Percentiles rank a stretch among this genome's conserved stretches.
Conservation (phyloP, 768 basidiomycete genomes). For the Mrakia hoshinonis region DNA sequence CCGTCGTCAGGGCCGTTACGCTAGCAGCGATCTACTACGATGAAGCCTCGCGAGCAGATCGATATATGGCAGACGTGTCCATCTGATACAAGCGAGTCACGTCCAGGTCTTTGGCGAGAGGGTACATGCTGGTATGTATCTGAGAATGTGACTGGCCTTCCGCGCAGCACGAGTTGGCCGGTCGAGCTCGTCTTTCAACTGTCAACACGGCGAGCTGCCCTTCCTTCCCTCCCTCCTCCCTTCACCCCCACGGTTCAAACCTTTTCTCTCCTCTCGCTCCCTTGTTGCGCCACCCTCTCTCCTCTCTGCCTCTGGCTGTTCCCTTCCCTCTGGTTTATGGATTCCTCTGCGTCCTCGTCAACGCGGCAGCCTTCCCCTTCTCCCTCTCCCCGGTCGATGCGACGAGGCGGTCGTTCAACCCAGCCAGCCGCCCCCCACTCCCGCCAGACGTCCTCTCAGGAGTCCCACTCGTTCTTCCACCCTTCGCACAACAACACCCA, state of each 20-base stretch:
- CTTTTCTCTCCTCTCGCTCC: background rate
- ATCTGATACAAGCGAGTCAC: too few relatives aligned
- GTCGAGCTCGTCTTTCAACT: too few relatives aligned
- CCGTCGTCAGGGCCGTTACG: too few relatives aligned
- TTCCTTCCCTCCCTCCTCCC: background rate
- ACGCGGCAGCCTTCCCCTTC: constrained; percentile 25
- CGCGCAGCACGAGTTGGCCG: too few relatives aligned
- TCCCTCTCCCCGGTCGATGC: constrained; percentile 28
- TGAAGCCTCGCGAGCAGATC: too few relatives aligned
- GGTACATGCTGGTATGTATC: too few relatives aligned
- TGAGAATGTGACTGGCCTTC: too few relatives aligned
- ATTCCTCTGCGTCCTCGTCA: constrained; percentile 23
- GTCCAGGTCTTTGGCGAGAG: too few relatives aligned
- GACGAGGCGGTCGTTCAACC: constrained; percentile 5
- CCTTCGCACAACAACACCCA: background rate
- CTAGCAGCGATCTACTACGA: too few relatives aligned
- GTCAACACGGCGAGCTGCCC: background rate
- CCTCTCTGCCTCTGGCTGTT: too few relatives aligned
- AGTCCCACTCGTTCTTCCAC: constrained; percentile 11
- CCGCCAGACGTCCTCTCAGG: background rate
- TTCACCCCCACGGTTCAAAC: background rate
- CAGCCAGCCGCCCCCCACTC: constrained; percentile 1
- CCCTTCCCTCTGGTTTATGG: background rate
- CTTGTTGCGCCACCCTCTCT: background rate
- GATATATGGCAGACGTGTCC: too few relatives aligned